A percentile compares a stretch with the other conserved stretches of the same genome.
These are phyloP conservation scores for Elongisporangium anandrum DNA, from an alignment of 352 stramenopile genomes.

Conservation along the genomic window DNA sequence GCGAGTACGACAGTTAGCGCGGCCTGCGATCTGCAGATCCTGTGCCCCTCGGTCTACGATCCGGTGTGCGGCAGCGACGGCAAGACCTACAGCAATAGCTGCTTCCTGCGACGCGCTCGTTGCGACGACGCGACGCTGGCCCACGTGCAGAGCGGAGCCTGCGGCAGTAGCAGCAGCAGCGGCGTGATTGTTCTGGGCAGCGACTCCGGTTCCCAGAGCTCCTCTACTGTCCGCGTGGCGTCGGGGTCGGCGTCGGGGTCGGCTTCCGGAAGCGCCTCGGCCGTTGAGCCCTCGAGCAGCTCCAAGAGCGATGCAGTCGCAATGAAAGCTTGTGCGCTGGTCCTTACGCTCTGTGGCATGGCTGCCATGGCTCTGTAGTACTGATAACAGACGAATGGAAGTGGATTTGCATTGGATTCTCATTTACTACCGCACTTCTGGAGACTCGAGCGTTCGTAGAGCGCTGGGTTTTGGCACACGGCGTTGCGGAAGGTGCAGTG, in stretches of 20 bases:
- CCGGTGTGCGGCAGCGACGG: slow-evolving; percentile 55
- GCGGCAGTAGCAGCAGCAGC: not conserved
- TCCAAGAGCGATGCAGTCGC: not conserved
- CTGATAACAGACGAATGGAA: not conserved
- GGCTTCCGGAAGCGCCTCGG: not conserved
- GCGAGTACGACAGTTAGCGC: not conserved
- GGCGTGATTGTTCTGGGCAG: not conserved
- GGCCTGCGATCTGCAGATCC: not conserved
- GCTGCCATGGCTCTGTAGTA: not conserved
- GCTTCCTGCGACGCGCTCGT: slow-evolving; percentile 29
- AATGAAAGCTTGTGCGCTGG: not conserved
- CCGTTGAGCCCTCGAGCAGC: no score
- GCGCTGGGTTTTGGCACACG: not conserved
- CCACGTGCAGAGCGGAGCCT: not conserved
- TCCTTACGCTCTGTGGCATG: not conserved
- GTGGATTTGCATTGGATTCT: not conserved
- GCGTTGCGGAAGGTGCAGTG: slow-evolving; percentile 8
- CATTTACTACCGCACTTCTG: not conserved
- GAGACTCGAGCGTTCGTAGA: not conserved
- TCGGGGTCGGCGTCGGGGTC: not conserved
- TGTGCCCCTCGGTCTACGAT: slow-evolving; percentile 38
- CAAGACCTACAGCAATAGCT: slow-evolving; percentile 49
- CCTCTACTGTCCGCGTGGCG: not conserved
- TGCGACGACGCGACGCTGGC: slow-evolving; percentile 23
- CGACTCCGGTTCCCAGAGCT: not conserved